Evolutionary conservation across 345 rosid genomes (phyloP), one percentile per base, ranked within the genome.

Genomic region (Pistacia atlantica): DNA sequence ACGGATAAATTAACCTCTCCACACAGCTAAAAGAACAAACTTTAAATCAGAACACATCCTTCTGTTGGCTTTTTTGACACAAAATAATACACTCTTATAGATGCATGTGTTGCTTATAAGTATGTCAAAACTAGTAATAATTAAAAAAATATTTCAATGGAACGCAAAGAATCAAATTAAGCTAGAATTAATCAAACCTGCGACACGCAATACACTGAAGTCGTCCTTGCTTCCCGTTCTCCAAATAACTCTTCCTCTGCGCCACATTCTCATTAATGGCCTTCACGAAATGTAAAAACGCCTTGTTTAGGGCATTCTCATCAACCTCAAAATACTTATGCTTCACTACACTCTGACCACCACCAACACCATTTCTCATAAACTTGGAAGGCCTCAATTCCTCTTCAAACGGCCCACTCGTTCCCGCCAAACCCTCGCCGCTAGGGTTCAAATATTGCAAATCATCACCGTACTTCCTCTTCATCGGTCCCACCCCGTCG

Each of bases 141-240:
- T 16, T 25, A 38, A 57, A 4, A 4, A 20, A 71, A 25, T 3
- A 65, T 42, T 59, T 67, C 17, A 68, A 49, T 11, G 11, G 56
- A 58, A 75, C 66, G 18, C 61, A 80, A 81, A 70, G 58, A 75
- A 83, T 72, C 17, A 78, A 42, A 67, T 69, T 79, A 67, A 82
- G 16, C 61, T 61, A 73, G 31, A 81, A 77, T 67, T 75, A 63
- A 82, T 72, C 92, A 81, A 89, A 92, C 98, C 98, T 93, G 92
- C 85, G 86, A 69, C 99, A 97, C 71, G 88, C 97, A 65, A 90
- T 76, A 78, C 99, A 97, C 28, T 80, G 90, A 73, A 94, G 87
- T 63, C 92, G 85, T 12, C 97, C 97, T 35, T 80, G 89, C 75
- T 87, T 97, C 73, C 97, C 98, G 28, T 90, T 81, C 84, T 93